phyloP scores from a whole-genome alignment of 257 asterid species.

The Ehretia macrophylla region DNA sequence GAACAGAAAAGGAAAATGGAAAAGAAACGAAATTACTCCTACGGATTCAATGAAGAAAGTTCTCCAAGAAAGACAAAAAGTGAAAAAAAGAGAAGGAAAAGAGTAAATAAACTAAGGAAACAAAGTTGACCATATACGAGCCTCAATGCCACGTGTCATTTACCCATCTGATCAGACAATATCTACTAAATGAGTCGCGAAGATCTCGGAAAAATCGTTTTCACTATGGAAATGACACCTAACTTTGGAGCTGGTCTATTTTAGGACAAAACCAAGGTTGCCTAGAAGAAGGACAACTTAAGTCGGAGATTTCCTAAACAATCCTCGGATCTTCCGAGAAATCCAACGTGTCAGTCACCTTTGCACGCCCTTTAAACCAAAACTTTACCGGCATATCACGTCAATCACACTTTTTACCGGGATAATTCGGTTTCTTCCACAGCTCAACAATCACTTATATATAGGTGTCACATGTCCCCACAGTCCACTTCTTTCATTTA shows the following conservation, averaged over 20 bases:
- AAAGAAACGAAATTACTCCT: no score
- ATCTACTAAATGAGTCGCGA: not conserved
- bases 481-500: no score
- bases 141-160: slow-evolving; percentile 1
- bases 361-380: slow-evolving; percentile 18
- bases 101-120: no score
- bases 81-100: no score
- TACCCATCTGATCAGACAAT: no score
- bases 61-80: no score
- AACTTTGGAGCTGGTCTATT: not conserved
- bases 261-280: not conserved
- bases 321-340: slow-evolving; percentile 47
- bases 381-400: slow-evolving; percentile 22
- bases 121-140: no score
- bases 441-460: slow-evolving; percentile 20
- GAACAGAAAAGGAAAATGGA: no score
- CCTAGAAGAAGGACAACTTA: slow-evolving; percentile 17
- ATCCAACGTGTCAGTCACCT: slow-evolving; percentile 63
- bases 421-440: slow-evolving; percentile 25
- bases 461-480: slow-evolving; percentile 4
- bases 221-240: not conserved
- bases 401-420: slow-evolving; percentile 22
- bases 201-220: slow-evolving; percentile 12
- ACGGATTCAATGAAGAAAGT: no score
- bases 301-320: slow-evolving; percentile 24